These are phyloP conservation scores for Quercus robur DNA, from an alignment of 306 rosid genomes.

Conservation along the genomic window DNA sequence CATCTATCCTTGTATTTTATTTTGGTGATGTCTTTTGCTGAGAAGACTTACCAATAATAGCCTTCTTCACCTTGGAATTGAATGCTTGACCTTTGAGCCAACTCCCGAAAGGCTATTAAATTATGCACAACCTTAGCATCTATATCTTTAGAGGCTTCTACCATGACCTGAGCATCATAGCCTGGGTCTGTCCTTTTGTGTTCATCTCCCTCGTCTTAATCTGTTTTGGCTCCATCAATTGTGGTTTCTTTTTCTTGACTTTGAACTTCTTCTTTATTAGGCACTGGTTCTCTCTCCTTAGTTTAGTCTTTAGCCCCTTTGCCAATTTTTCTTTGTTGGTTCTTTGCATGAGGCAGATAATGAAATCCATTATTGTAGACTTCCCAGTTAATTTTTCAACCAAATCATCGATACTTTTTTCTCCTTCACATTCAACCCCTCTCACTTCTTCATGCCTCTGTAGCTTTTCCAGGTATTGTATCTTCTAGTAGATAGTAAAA, in stretches of 20 bases:
- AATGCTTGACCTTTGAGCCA: conserved; percentile 70
- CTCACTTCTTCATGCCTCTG: conserved; percentile 3
- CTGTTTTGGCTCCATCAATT: conserved; percentile 14
- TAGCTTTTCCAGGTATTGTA: conserved; percentile 3
- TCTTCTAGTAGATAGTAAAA: neutral
- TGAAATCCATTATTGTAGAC: neutral
- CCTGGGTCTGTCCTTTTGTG: neutral
- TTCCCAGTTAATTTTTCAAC: neutral
- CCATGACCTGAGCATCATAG: conserved; percentile 26
- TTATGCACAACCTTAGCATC: conserved; percentile 41
- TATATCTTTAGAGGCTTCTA: conserved; percentile 33
- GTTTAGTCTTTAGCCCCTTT: neutral
- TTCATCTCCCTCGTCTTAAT: conserved; percentile 22
- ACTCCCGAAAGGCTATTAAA: conserved; percentile 56
- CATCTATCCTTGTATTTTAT: neutral
- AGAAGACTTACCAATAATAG: conserved; percentile 60
- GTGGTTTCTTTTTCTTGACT: conserved; percentile 21
- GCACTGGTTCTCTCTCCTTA: conserved; percentile 13
- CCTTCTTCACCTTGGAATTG: conserved; percentile 78
- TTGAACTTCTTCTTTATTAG: conserved; percentile 19
- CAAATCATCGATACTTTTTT: neutral
- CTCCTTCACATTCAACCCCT: conserved; percentile 12
- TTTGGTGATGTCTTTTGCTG: conserved; percentile 45
- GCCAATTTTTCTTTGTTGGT: conserved; percentile 5
- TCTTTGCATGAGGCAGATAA: conserved; percentile 11